A percentile compares a stretch with the other conserved stretches of the same genome.
These are phyloP conservation scores for Oryza longistaminata DNA, from an alignment of 176 grass and related monocot species.

Conservation along the genomic window DNA sequence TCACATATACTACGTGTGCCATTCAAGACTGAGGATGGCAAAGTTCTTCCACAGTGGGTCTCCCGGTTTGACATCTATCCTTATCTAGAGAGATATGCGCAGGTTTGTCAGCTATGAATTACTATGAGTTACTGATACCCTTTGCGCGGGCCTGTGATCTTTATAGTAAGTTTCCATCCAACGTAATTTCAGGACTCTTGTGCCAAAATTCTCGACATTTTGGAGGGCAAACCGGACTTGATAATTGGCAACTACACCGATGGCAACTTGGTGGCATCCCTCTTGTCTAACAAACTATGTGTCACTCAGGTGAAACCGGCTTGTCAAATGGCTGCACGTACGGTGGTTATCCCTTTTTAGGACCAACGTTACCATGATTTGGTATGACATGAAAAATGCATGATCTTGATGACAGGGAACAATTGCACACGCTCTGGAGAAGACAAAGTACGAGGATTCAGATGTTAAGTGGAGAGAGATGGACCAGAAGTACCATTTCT, in stretches of 20 bases:
- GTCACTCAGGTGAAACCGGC: conserved; percentile 55
- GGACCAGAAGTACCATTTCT: conserved; percentile 77
- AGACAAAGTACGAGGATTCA: conserved; percentile 77
- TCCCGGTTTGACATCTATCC: conserved; percentile 88
- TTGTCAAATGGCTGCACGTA: background rate
- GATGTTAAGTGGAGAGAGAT: conserved; percentile 77
- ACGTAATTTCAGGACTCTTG: conserved; percentile 51
- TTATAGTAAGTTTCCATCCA: background rate
- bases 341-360: background rate
- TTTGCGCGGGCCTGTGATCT: background rate
- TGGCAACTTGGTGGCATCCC: conserved; percentile 76
- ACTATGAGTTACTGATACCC: conserved; percentile 23
- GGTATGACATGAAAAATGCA: background rate
- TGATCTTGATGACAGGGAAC: conserved; percentile 38
- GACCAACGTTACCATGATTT: background rate
- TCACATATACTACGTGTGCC: conserved; percentile 87
- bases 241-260: conserved; percentile 82
- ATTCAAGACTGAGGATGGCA: conserved; percentile 66
- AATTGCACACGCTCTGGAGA: conserved; percentile 81
- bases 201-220: conserved; percentile 49
- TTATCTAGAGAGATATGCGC: conserved; percentile 92
- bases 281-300: conserved; percentile 69
- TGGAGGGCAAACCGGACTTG: conserved; percentile 73
- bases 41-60: conserved; percentile 60
- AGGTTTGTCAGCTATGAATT: conserved; percentile 44